Conservation (phyloP, 108 stramenopile genomes). For the Skeletonema grethae region DNA sequence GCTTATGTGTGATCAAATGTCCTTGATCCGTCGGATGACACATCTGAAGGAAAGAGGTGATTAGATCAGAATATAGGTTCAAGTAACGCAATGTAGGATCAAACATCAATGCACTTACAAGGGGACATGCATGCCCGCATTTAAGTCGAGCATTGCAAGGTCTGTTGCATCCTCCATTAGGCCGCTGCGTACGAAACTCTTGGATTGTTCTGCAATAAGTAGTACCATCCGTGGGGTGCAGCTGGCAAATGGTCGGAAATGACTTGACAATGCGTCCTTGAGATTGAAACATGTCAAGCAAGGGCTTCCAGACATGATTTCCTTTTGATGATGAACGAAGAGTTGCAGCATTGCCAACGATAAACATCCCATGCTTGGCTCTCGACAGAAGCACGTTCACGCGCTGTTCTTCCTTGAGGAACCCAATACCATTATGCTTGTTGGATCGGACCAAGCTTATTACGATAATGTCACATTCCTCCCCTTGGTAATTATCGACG, state of each 20-base stretch:
- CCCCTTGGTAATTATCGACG: slow-evolving; percentile 92
- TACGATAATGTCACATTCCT: slow-evolving; percentile 87
- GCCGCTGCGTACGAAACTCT: slow-evolving; percentile 35
- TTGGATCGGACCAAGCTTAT: slow-evolving; percentile 77
- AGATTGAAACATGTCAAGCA: slow-evolving; percentile 28
- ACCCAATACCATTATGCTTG: slow-evolving; percentile 70
- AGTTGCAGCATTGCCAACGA: slow-evolving; percentile 52
- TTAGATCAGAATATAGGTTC: no score
- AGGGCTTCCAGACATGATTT: slow-evolving; percentile 37
- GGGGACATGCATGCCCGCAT: slow-evolving; percentile 53
- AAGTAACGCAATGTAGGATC: no score
- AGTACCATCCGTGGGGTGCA: slow-evolving; percentile 40
- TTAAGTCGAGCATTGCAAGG: slow-evolving; percentile 36
- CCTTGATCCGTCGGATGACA: slow-evolving; percentile 52
- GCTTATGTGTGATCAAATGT: slow-evolving; percentile 26
- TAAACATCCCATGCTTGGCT: slow-evolving; percentile 60
- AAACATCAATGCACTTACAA: neutral
- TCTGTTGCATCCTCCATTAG: slow-evolving; percentile 55
- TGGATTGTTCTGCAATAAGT: slow-evolving; percentile 5
- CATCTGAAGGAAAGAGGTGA: neutral
- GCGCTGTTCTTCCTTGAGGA: slow-evolving; percentile 80
- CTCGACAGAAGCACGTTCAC: slow-evolving; percentile 93
- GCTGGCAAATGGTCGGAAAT: slow-evolving; percentile 45
- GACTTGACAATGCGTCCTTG: slow-evolving; percentile 29
- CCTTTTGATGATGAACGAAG: slow-evolving; percentile 21